A percentile compares a stretch with the other conserved stretches of the same genome.
These are phyloP conservation scores for Chloranthus sessilifolius DNA, from an alignment of 164 flowering plant species.

Conservation along the genomic window DNA sequence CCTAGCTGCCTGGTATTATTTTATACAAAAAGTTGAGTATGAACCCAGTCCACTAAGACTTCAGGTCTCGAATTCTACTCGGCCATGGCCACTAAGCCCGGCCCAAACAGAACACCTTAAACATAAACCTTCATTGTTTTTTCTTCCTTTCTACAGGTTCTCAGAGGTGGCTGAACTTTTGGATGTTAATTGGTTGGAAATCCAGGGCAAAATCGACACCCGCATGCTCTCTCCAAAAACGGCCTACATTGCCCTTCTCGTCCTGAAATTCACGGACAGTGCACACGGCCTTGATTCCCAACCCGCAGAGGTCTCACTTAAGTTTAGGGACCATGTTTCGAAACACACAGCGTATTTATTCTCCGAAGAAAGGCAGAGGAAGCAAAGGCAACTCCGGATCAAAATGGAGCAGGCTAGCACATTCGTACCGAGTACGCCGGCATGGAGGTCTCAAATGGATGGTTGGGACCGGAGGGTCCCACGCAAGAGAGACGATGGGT, in stretches of 20 bases:
- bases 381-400: neutral
- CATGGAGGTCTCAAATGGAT: too few relatives aligned
- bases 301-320: slow-evolving; percentile 16
- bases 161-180: slow-evolving; percentile 30
- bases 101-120: too few relatives aligned
- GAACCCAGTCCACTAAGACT: too few relatives aligned
- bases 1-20: too few relatives aligned
- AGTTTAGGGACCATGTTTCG: neutral
- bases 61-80: too few relatives aligned
- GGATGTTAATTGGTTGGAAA: slow-evolving; percentile 33
- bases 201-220: slow-evolving; percentile 23
- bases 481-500: slow-evolving; percentile 35
- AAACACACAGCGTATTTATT: slow-evolving; percentile 1
- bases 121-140: too few relatives aligned
- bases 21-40: too few relatives aligned
- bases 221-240: slow-evolving; percentile 24
- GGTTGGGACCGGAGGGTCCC: too few relatives aligned
- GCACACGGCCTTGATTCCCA: slow-evolving; percentile 13
- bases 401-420: too few relatives aligned
- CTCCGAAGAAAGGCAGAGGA: neutral
- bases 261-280: slow-evolving; percentile 10
- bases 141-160: slow-evolving; percentile 24
- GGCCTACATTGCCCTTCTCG: slow-evolving; percentile 23
- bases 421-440: too few relatives aligned
- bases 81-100: too few relatives aligned